Base-by-base conservation (phyloP, 179 eudicot species). In the Heliamphora pulchella region DNA sequence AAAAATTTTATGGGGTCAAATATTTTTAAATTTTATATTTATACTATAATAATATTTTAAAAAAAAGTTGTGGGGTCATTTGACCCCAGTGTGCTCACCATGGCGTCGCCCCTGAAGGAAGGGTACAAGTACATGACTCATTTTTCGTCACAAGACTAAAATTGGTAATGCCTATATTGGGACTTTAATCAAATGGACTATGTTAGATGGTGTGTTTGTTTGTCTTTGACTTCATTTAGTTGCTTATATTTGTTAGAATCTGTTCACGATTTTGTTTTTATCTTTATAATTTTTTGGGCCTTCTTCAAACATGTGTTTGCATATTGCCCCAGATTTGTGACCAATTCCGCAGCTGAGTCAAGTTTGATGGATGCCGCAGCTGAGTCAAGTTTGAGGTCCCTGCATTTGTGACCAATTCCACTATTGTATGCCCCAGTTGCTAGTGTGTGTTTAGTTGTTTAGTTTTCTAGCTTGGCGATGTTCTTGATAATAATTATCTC, bases 361-460 rank as follows among this genome's bases (percentile, higher is more conserved):
- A 66, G 71, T 66, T 69, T 43, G 53, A 71, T 9, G 7, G 39
- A 31, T 31, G 39, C 51, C 46, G 39, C 1, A 13, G 3, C 71
- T 8, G 15, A 3, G 46, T 41, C 71, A 66, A 66, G 71, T 66
- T 69, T 43, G 53, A 17, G 75, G 74, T 48, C 57, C 75, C 13
- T 47, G 39, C 55, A 2, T 70, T 3, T 5, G 8, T 9, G 39
- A 48, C 57, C 55, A 11, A 71, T 18, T n/a, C 75, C 3, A 1
- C 15, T 47, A 18, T 6, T 71, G n/a, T 71, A 51, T 47, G n/a
- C 75, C 75, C n/a, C 18, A 39, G 11, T 47, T 4, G 14, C 57
- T 10, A 17, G 41, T n/a, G 5, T 71, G 75, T 71, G 73, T 51
- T 20, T 71, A 71, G 75, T 55, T n/a, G 57, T 71, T 71, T 47